Conservation (phyloP, 2,329 filamentous ascomycete genomes). For the Orbilia javanica region DNA sequence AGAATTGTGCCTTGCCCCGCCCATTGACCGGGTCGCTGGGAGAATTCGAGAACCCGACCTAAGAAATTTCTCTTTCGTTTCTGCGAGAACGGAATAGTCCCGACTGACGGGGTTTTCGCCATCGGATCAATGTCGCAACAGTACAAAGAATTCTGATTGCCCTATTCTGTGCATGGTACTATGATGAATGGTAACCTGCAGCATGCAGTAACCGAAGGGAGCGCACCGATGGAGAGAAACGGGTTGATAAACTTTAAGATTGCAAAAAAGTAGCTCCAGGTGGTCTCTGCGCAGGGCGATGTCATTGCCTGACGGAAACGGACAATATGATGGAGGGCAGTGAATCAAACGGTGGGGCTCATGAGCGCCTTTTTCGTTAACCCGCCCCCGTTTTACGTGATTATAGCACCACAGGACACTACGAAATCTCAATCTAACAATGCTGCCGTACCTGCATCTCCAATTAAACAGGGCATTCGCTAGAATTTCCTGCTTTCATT, state of each 20-base stretch:
- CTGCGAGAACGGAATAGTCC: conserved; percentile 10
- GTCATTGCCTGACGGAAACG: conserved; percentile 35
- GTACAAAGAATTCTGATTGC: conserved; percentile 26
- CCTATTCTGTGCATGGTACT: neutral
- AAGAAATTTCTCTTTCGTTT: conserved; percentile 5
- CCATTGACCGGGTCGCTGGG: neutral
- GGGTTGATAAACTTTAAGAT: conserved; percentile 28
- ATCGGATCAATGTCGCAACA: conserved; percentile 1
- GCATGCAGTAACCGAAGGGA: conserved; percentile 20
- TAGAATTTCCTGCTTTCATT: conserved; percentile 24
- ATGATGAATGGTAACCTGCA: neutral
- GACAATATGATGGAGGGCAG: conserved; percentile 5
- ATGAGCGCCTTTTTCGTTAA: conserved; percentile 37
- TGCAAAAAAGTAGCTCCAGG: conserved; percentile 6
- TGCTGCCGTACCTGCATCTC: conserved; percentile 9
- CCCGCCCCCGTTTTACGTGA: conserved; percentile 40
- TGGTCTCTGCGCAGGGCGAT: conserved; percentile 43
- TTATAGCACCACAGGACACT: conserved; percentile 26
- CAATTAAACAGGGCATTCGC: conserved; percentile 23
- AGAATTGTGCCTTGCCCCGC: conserved; percentile 9
- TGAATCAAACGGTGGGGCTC: conserved; percentile 25
- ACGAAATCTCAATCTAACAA: conserved; percentile 5
- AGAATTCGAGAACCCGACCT: neutral
- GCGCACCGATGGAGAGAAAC: conserved; percentile 26
- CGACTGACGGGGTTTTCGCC: neutral